These are phyloP conservation scores for Aureobasidium uvarum DNA, from an alignment of 2,329 filamentous ascomycete species.

Conservation along the genomic window DNA sequence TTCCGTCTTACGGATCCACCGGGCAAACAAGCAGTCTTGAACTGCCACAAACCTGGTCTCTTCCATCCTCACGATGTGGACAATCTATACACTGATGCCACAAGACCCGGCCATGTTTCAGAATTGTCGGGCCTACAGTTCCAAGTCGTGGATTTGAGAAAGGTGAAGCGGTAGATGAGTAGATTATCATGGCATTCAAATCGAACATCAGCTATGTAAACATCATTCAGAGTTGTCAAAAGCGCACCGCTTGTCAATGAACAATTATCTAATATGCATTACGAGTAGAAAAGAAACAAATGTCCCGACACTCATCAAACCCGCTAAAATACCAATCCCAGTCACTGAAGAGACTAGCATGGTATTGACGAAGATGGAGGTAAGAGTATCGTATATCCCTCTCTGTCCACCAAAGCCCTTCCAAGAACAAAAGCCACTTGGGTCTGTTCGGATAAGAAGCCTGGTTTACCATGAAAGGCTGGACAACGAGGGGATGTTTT, in stretches of 20 bases:
- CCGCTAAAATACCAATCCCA: not conserved
- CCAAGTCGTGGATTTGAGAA: conserved; percentile 63
- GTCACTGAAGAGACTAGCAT: not conserved
- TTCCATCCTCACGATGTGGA: conserved; percentile 76
- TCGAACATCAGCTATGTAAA: not conserved
- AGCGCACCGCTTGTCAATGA: no score
- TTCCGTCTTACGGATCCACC: conserved; percentile 94
- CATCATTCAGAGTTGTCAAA: not conserved
- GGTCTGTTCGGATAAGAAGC: not conserved
- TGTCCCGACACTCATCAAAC: conserved; percentile 2
- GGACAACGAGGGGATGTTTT: conserved; percentile 31
- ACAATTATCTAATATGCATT: no score
- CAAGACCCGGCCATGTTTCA: conserved; percentile 58
- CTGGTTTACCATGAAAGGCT: conserved; percentile 1
- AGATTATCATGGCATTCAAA: not conserved
- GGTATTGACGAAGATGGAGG: not conserved
- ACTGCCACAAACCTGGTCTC: conserved; percentile 72
- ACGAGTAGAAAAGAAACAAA: not conserved
- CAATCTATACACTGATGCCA: conserved; percentile 74
- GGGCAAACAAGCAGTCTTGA: conserved; percentile 78
- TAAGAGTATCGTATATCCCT: not conserved
- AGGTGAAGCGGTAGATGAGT: not conserved
- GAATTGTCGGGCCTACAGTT: conserved; percentile 58
- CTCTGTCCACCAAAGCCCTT: not conserved
- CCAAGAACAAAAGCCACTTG: not conserved